Evolutionary conservation across 164 flowering plant genomes (phyloP), one percentile per base, ranked within the genome.

Genomic region (Taxillus chinensis): DNA sequence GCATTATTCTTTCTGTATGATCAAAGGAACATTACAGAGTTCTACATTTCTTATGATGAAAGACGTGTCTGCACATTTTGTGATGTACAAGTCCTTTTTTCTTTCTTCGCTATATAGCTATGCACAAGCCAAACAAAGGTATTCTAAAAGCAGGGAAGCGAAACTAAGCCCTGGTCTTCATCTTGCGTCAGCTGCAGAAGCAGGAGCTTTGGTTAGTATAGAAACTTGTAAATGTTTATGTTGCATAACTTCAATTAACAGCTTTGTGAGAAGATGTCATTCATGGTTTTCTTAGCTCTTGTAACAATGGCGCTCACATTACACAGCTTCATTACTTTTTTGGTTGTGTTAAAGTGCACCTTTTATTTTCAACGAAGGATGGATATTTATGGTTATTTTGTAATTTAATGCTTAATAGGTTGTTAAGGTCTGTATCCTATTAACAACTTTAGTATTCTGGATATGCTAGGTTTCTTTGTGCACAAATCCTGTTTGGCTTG

Each of bases 401-500:
- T 43, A 43, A 43, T 43, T 43, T 43, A 5, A 43, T 43, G 1
- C 8, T 27, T 5, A 43, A 43, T 9, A 43, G 8, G 7, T 6
- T 43, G 27, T 59, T 59, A 37, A 12, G 62, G 46, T 5, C 61
- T 45, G 45, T 15, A 37, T 55, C 7, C 49, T 56, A 8, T 61
- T 64, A 16, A 55, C 40, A 15, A 40, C 14, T 55, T 37, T 55
- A 46, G 59, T n/a, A n/a, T 59, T 68, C 8, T 70, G 64, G 53
- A 15, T 37, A 66, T 69, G 60, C 60, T 85, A 95, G 97, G 99
- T 91, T 56, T 86, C 78, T 70, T 67, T 91, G 49, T 86, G 83
- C 73, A 87, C 99, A 70, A 95, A 95, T 75, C 99, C 99, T 52
- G 53, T 95, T 70, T 95, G 99, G 97, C 89, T 95, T 49, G 83